Evolutionary conservation across 108 stramenopile species (phyloP).

Genomic region (Nannochloropsis gaditana): DNA sequence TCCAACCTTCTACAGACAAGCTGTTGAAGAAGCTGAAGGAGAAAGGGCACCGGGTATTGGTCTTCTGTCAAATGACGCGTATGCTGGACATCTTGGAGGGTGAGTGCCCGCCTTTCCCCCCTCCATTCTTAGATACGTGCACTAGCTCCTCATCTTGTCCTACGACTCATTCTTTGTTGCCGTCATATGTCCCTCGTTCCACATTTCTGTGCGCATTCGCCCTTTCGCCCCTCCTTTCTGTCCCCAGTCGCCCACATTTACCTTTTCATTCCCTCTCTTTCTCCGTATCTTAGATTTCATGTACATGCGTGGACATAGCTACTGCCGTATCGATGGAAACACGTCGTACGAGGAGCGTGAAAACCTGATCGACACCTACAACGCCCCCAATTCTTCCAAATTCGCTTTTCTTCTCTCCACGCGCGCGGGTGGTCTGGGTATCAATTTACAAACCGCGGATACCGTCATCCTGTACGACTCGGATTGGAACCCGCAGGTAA

Average conservation of each 20-base stretch:
- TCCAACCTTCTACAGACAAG: conserved; percentile 34
- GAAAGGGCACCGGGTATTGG: conserved; percentile 76
- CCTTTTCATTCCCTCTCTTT: background rate
- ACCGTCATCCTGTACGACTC: conserved; percentile 97
- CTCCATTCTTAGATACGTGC: conserved; percentile 51
- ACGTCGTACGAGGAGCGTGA: conserved; percentile 94
- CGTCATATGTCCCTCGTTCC: background rate
- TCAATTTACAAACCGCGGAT: conserved; percentile 86
- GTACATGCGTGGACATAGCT: conserved; percentile 63
- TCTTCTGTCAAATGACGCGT: conserved; percentile 95
- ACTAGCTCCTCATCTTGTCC: conserved; percentile 30
- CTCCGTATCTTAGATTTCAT: background rate
- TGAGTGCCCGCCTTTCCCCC: background rate
- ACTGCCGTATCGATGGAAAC: conserved; percentile 91
- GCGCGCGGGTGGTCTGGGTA: conserved; percentile 90
- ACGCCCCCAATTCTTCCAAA: conserved; percentile 66
- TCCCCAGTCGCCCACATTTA: background rate
- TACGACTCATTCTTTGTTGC: background rate
- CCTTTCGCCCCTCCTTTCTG: background rate
- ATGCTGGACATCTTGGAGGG: conserved; percentile 78
- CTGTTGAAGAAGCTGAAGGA: conserved; percentile 59
- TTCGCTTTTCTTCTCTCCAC: conserved; percentile 92
- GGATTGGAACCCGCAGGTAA: conserved; percentile 94
- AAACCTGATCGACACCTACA: conserved; percentile 84
- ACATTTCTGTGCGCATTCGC: background rate